Percentiles rank a stretch among this genome's conserved stretches.
These are phyloP conservation scores for Boletus rubescentipes DNA, from an alignment of 768 basidiomycete genomes.

Conservation along the genomic window DNA sequence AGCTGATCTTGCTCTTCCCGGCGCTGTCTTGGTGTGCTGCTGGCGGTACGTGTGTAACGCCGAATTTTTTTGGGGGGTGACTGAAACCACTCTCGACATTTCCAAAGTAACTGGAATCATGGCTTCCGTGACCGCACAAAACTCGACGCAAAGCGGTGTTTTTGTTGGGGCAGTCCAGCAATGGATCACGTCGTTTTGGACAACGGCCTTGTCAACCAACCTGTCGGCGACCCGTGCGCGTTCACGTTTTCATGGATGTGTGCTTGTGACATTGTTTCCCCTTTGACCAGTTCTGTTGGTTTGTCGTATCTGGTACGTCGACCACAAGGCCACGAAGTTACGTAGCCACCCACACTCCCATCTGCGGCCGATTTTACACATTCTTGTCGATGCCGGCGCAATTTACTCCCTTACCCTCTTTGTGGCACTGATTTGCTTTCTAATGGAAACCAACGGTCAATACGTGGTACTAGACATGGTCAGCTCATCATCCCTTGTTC, in stretches of 20 bases:
- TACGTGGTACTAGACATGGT: neutral
- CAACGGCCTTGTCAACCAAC: slow-evolving; percentile 20
- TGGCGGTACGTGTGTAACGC: neutral
- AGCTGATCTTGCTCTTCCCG: neutral
- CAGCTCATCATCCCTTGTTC: neutral
- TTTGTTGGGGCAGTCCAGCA: slow-evolving; percentile 19
- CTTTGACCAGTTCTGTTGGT: neutral
- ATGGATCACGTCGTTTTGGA: slow-evolving; percentile 36
- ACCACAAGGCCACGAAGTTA: neutral
- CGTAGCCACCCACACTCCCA: neutral
- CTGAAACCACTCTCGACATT: too few relatives aligned
- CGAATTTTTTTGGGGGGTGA: too few relatives aligned
- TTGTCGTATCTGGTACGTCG: neutral
- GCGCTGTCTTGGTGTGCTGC: neutral
- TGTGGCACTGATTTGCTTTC: neutral
- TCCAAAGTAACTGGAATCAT: neutral
- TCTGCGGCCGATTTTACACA: neutral
- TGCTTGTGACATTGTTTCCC: neutral
- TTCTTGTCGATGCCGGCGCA: neutral
- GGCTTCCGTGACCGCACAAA: slow-evolving; percentile 9
- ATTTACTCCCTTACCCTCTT: neutral
- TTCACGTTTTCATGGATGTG: neutral
- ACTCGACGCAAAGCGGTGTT: slow-evolving; percentile 11
- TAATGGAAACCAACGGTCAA: neutral
- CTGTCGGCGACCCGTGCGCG: slow-evolving; percentile 28